Base-by-base conservation (phyloP, 805 yeast species). In the Lipomyces spencermartinsiae region DNA sequence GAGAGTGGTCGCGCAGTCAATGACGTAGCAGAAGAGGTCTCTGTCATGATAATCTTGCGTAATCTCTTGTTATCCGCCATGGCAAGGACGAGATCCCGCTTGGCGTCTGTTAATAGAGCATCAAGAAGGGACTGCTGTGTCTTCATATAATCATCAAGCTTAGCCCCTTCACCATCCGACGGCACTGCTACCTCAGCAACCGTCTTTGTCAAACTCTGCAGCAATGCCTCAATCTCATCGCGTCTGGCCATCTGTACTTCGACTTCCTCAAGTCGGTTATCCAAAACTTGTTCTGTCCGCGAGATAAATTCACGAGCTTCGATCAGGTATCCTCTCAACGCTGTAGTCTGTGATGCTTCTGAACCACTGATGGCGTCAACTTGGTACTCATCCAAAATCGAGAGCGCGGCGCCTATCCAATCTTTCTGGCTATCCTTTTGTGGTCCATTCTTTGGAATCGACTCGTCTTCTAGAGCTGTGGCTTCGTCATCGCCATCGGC, bases 191-290 rank as follows among this genome's bases (percentile, higher is more conserved):
- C 14, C 7, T 35, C 64, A 6, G 59, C 66, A 19, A 67, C 61
- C 14, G 56, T 46, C 14, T 22, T 63, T 12, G 72, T 70, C 25
- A 76, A 43, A 33, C 62, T 62, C 16, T 61, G 46, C 29, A 49
- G 56, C 39, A 71, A 63, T 22, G 54, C 43, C 16, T 65, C 65
- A 19, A 71, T 68, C 51, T 75, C 76, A 22, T 66, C 61, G n/a
- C 69, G 46, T 33, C 62, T 56, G 12, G 61, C 31, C 4, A 61
- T 34, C 19, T 55, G 68, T 8, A 19, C 55, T 31, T 67, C 68
- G 55, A 70, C 43, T 39, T 64, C 70, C 9, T 70, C 72, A 22
- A 71, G 58, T 25, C 66, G 60, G 12, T 58, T 46, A 31, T 67
- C 71, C 34, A 67, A 51, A 7, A 68, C 19, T 31, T 57, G 58